Base-by-base conservation (phyloP, 2,329 filamentous ascomycete genomes). In the Ambrosiella xylebori region DNA sequence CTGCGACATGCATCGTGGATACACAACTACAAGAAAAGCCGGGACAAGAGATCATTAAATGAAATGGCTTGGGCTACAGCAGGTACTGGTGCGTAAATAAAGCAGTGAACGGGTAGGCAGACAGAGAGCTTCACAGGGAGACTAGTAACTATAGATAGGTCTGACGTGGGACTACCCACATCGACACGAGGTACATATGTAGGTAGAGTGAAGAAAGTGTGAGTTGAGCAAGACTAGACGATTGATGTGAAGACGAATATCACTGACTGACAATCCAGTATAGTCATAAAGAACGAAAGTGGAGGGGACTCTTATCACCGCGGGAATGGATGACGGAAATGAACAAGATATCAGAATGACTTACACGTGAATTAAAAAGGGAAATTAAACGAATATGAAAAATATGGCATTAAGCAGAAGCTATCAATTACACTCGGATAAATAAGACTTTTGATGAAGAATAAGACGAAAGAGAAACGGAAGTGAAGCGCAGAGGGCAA, bases 311-410 rank as follows among this genome's bases (percentile, higher is more conserved):
- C 27, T 27, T 27, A 27, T 27, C 27, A 27, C 27, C 27, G 27
- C 27, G 2, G 35, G 3, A 13, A 35, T n/a, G 6, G 51, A 35
- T 35, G 47, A 51, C 27, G 17, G 27, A 36, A 51, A 5, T 12
- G 19, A 17, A 15, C n/a, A 17, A 36, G 47, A 11, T 51, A 51
- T 51, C 3, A n/a, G 12, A 51, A 11, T 12, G 19, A 51, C 47
- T 51, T 51, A 51, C 47, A 51, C 44, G 44, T 47, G 2, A 52
- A 40, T 50, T 39, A 51, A 57, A 52, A 51, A 9, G 56, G 27
- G 27, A 27, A 27, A 27, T 27, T 27, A 27, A 27, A 27, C 4
- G 27, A 27, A 57, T 51, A 6, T 40, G 17, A 41, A 40, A 52
- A 39, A 51, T 27, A 57, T 27, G 45, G 38, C 15, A n/a, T 35